A percentile compares a stretch with the other conserved stretches of the same genome.
Conservation (phyloP, 441 rosid genomes). For the Melastoma candidum region DNA sequence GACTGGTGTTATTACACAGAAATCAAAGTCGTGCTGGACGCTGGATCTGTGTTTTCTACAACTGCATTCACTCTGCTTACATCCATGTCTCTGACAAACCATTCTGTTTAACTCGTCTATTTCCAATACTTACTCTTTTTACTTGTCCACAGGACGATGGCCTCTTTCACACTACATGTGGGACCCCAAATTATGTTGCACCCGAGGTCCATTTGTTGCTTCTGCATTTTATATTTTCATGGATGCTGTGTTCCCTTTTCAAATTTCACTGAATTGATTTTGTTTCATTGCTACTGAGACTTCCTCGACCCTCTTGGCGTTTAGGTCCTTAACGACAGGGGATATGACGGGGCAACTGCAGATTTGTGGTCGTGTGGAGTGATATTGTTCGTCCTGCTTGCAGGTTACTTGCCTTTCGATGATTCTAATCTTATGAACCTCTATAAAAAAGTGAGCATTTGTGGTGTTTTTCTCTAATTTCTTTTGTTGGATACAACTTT, state of each 20-base stretch:
- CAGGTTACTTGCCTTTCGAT: constrained; percentile 98
- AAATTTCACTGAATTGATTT: not conserved
- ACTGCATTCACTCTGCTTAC: too few relatives aligned
- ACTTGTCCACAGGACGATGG: constrained; percentile 66
- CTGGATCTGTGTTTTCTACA: too few relatives aligned
- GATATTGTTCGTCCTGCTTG: constrained; percentile 92
- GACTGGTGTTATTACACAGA: not conserved
- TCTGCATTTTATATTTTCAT: constrained; percentile 7
- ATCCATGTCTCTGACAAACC: not conserved
- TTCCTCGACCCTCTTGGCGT: constrained; percentile 10
- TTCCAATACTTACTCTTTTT: not conserved
- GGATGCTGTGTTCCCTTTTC: not conserved
- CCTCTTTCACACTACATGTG: constrained; percentile 90
- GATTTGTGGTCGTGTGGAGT: constrained; percentile 99
- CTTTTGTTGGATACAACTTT: not conserved
- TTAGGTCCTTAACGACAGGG: constrained; percentile 93
- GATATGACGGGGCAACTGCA: constrained; percentile 93
- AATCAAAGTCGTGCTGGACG: not conserved
- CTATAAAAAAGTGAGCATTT: constrained; percentile 77
- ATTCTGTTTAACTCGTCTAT: not conserved
- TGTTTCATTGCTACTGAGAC: too few relatives aligned
- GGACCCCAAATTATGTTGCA: constrained; percentile 96
- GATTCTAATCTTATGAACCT: constrained; percentile 88
- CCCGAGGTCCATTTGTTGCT: constrained; percentile 61
- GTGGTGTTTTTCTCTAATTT: constrained; percentile 4